A percentile compares a stretch with the other conserved stretches of the same genome.
Evolutionary conservation across 2,329 filamentous ascomycete species (phyloP).

Genomic region (Verticillium zaregamsianum): DNA sequence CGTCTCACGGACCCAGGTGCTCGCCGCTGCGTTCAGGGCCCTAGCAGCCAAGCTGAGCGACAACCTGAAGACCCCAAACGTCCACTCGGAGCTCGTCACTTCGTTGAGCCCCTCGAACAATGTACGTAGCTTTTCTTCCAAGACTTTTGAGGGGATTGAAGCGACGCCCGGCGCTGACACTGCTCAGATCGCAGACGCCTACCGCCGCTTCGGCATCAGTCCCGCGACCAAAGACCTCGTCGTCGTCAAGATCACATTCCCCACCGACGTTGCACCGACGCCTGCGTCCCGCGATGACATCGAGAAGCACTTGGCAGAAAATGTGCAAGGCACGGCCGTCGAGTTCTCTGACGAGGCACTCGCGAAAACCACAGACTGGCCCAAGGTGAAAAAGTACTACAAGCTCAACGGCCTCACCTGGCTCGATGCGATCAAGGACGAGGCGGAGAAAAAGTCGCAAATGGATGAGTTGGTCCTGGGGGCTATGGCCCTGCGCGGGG

Average conservation of each 20-base stretch:
- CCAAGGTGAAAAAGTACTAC: slow-evolving; percentile 77
- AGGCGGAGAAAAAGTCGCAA: slow-evolving; percentile 42
- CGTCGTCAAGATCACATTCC: slow-evolving; percentile 70
- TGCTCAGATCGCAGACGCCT: slow-evolving; percentile 79
- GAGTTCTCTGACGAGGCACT: slow-evolving; percentile 63
- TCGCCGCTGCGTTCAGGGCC: slow-evolving; percentile 75
- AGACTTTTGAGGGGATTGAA: too few species aligned
- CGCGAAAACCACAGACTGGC: slow-evolving; percentile 54
- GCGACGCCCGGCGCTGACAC: not conserved
- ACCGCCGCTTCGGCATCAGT: slow-evolving; percentile 79
- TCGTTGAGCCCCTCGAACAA: slow-evolving; percentile 80
- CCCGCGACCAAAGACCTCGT: slow-evolving; percentile 69
- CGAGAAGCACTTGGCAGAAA: slow-evolving; percentile 53
- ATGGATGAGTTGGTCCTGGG: slow-evolving; percentile 69
- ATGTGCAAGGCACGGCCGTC: slow-evolving; percentile 57
- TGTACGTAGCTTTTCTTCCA: slow-evolving; percentile 37
- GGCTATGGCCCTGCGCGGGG: slow-evolving; percentile 71
- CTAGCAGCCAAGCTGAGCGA: slow-evolving; percentile 59
- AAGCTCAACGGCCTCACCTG: slow-evolving; percentile 66
- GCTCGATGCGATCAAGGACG: slow-evolving; percentile 40
- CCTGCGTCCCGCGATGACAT: slow-evolving; percentile 40
- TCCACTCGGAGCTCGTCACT: slow-evolving; percentile 85
- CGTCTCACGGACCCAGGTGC: slow-evolving; percentile 66
- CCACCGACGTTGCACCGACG: slow-evolving; percentile 37
- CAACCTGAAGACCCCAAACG: slow-evolving; percentile 72